Evolutionary conservation across 2,329 filamentous ascomycete species (phyloP), one percentile per base, ranked within the genome.

Genomic region (Septoria petroselini): DNA sequence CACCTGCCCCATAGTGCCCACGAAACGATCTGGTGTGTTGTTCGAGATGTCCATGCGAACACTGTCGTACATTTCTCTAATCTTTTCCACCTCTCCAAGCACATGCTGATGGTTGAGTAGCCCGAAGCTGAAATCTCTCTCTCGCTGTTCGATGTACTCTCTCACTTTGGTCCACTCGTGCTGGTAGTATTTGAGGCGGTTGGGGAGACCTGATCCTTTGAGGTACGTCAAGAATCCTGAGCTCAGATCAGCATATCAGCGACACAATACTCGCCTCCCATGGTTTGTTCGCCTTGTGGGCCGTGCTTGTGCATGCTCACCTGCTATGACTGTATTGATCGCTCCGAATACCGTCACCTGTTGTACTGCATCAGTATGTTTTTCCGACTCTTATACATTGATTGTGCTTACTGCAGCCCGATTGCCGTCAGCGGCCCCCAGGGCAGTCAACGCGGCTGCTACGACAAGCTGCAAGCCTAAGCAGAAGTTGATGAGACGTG

Each of bases 101-200:
- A 55, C 53, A 37, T 50, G 33, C 12, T 43, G 35, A 9, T 49
- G 30, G 3, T 40, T 41, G 1, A 49, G 33, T 25, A 42, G 40
- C 5, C 42, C 40, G 19, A 53, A 57, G 27, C 45, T 50, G 38
- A 55, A 53, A 7, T 55, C 55, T 29, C 58, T 52, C 21, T 60
- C 53, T 3, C 53, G 45, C 30, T 60, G 57, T 29, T 59, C 57
- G 29, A 59, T 58, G 19, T 55, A 59, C 37, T 59, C 57, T 30
- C 57, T 29, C 5, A 59, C 45, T 14, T 56, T 58, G 2, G 39
- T 39, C 55, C 58, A 60, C 39, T 60, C 58, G 19, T 57, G 55
- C 33, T 58, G 53, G 27, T 43, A 60, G 47, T 55, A 58, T 23
- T 57, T 57, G 11, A 60, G 17, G 7, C 58, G 53, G 17, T 57